A percentile compares a stretch with the other conserved stretches of the same genome.
Conservation (phyloP, 2,329 filamentous ascomycete species). For the Cytospora piceae region DNA sequence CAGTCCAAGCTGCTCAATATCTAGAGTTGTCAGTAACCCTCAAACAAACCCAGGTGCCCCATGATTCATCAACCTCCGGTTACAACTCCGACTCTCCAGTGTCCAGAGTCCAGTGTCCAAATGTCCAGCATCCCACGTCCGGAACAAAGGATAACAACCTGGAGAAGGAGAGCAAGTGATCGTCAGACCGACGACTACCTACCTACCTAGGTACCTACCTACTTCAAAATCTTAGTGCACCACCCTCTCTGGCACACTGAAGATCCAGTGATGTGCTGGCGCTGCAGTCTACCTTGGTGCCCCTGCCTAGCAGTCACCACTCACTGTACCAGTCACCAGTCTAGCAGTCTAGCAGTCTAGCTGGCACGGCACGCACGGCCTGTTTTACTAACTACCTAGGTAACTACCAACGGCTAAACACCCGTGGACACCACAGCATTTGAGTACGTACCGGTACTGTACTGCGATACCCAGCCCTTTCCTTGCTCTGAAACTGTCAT, state of each 20-base stretch:
- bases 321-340: background rate
- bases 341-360: too few species aligned
- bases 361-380: too few species aligned
- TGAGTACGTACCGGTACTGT: too few species aligned
- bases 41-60: background rate
- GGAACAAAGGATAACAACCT: background rate
- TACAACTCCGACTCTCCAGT: background rate
- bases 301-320: background rate
- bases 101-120: too few species aligned
- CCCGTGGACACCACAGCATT: too few species aligned
- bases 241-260: too few species aligned
- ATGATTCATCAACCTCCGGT: slow-evolving; percentile 1
- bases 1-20: background rate
- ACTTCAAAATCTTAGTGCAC: too few species aligned
- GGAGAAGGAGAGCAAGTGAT: background rate
- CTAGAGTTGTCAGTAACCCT: background rate
- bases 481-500: background rate
- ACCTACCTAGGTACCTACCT: too few species aligned
- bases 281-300: too few species aligned
- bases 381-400: too few species aligned
- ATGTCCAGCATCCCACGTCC: background rate
- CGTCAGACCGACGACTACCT: background rate
- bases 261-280: too few species aligned
- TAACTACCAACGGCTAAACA: too few species aligned
- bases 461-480: background rate